A percentile compares a stretch with the other conserved stretches of the same genome.
These are phyloP conservation scores for Rhodotorula sp. DNA, from an alignment of 1,284 basidiomycete genomes.

Conservation along the genomic window DNA sequence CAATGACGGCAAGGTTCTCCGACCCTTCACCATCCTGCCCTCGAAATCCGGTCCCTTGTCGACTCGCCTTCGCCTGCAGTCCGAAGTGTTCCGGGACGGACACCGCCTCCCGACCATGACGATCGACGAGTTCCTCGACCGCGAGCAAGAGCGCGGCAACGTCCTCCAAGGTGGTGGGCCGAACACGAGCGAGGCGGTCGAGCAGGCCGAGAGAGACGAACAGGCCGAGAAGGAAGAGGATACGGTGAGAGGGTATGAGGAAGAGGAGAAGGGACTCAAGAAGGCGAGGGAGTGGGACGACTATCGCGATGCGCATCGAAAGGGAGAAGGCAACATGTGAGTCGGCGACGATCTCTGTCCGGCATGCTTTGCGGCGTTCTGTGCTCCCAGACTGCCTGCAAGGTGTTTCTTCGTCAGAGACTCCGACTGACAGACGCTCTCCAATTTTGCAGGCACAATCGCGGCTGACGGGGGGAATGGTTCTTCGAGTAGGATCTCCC, in stretches of 20 bases:
- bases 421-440: no score
- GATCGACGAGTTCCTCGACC: conserved; percentile 89
- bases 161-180: conserved; percentile 44
- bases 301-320: conserved; percentile 41
- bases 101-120: conserved; percentile 92
- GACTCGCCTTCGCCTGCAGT: conserved; percentile 64
- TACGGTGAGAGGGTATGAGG: conserved; percentile 36
- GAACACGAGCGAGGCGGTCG: conserved; percentile 35
- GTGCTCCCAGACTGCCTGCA: no score
- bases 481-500: no score
- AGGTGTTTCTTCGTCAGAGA: no score
- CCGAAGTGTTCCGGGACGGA: conserved; percentile 80
- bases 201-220: conserved; percentile 38
- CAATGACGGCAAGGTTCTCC: conserved; percentile 64
- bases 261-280: conserved; percentile 29
- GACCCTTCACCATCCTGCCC: conserved; percentile 88
- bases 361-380: neutral
- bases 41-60: conserved; percentile 53
- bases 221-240: conserved; percentile 39
- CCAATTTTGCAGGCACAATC: conserved; percentile 1
- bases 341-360: neutral
- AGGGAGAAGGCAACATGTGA: conserved; percentile 45
- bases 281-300: conserved; percentile 43
- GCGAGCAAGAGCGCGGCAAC: conserved; percentile 59
- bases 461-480: neutral